Evolutionary conservation across 2,329 filamentous ascomycete species (phyloP).

Genomic region (Apiospora koreana): DNA sequence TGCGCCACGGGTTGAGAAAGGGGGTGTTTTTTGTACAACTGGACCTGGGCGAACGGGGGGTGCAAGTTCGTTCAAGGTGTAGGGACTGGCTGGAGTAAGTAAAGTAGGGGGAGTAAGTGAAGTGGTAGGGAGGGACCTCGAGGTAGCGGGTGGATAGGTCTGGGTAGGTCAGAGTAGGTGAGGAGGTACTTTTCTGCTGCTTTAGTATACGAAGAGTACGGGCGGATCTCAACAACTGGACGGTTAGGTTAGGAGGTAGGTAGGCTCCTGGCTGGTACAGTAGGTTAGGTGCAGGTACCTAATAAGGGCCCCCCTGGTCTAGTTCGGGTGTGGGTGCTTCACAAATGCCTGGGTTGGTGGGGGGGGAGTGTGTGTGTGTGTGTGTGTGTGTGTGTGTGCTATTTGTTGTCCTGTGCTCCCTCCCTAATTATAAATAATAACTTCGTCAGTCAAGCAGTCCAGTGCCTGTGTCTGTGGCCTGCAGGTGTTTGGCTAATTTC

Average conservation of each 20-base stretch:
- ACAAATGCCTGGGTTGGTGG: conserved; percentile 3
- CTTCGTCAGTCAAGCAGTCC: too few relatives aligned
- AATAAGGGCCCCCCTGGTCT: conserved; percentile 1
- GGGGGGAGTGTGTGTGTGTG: too few relatives aligned
- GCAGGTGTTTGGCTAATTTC: conserved; percentile 7
- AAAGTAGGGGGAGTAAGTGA: too few relatives aligned
- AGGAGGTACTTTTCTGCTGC: background rate
- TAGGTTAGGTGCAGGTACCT: conserved; percentile 8
- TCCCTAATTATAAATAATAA: background rate
- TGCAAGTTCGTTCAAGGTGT: background rate
- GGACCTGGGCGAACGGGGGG: background rate
- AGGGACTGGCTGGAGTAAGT: background rate
- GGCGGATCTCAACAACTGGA: conserved; percentile 5
- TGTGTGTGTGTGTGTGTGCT: background rate
- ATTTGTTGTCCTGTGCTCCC: conserved; percentile 3
- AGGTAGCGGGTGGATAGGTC: background rate
- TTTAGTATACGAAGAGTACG: background rate
- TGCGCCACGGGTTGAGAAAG: conserved; percentile 9
- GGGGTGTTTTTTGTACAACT: conserved; percentile 5
- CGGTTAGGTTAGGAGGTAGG: too few relatives aligned
- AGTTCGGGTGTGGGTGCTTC: conserved; percentile 6
- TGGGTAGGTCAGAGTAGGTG: background rate
- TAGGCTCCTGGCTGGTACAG: too few relatives aligned
- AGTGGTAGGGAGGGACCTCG: too few relatives aligned
- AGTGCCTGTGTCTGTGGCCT: conserved; percentile 6